Conservation (phyloP, 495 filamentous ascomycete species). For the Lindgomyces ingoldianus region DNA sequence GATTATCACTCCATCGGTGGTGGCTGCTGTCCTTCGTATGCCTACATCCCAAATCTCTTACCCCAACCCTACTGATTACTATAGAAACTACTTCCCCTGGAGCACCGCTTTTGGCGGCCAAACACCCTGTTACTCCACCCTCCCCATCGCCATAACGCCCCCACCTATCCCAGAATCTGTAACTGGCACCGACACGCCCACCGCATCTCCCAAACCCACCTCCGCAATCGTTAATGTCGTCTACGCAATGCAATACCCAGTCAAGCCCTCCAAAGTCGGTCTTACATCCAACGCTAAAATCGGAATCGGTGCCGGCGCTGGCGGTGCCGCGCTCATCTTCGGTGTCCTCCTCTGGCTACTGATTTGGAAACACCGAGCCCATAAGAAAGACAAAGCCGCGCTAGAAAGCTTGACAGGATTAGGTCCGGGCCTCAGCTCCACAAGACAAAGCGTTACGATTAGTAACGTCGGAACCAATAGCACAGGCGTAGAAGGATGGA, state of each 20-base stretch:
- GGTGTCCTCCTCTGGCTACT: slow-evolving; percentile 21
- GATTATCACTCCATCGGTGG: slow-evolving; percentile 25
- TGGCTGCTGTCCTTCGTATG: slow-evolving; percentile 32
- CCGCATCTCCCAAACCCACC: slow-evolving; percentile 16
- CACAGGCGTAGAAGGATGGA: background rate
- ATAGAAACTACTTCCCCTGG: slow-evolving; percentile 26
- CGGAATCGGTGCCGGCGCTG: slow-evolving; percentile 30
- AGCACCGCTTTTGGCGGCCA: slow-evolving; percentile 31
- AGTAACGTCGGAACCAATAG: background rate
- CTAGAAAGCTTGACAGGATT: slow-evolving; percentile 7
- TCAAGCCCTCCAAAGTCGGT: slow-evolving; percentile 14
- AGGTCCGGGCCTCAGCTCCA: background rate
- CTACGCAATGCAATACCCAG: slow-evolving; percentile 32
- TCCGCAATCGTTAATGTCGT: slow-evolving; percentile 34
- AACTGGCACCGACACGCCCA: background rate
- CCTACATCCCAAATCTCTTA: background rate
- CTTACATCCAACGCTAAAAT: slow-evolving; percentile 25
- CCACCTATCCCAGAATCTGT: slow-evolving; percentile 20
- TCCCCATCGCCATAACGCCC: slow-evolving; percentile 16
- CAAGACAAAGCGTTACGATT: slow-evolving; percentile 7
- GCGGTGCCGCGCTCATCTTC: slow-evolving; percentile 19
- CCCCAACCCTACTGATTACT: background rate
- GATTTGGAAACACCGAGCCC: slow-evolving; percentile 18
- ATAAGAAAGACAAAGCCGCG: slow-evolving; percentile 18
- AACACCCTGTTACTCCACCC: slow-evolving; percentile 26